Evolutionary conservation across 2,329 filamentous ascomycete genomes (phyloP).

Genomic region (Fusarium nelsonii): DNA sequence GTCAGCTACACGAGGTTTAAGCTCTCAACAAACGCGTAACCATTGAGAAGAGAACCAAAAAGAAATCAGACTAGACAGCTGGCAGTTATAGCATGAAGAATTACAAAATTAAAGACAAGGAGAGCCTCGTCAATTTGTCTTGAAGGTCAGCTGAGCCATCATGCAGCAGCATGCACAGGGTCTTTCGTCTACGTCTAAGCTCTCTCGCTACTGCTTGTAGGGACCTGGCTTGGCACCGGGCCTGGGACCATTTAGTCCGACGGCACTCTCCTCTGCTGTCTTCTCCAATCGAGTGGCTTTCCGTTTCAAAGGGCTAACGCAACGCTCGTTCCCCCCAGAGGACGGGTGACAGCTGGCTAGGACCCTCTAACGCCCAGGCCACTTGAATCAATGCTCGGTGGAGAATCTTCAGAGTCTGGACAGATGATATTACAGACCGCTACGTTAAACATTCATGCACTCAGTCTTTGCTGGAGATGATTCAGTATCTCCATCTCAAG

Average conservation of each 20-base stretch:
- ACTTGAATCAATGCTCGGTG: slow-evolving; percentile 7
- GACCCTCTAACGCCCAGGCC: slow-evolving; percentile 17
- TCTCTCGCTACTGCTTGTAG: slow-evolving; percentile 39
- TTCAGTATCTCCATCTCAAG: neutral
- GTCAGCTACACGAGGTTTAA: slow-evolving; percentile 33
- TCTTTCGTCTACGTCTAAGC: neutral
- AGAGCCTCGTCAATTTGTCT: slow-evolving; percentile 16
- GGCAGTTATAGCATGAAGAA: slow-evolving; percentile 9
- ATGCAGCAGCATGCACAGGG: slow-evolving; percentile 2
- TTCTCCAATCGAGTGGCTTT: slow-evolving; percentile 22
- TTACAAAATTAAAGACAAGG: slow-evolving; percentile 13
- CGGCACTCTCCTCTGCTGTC: neutral
- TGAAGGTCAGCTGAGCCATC: slow-evolving; percentile 32
- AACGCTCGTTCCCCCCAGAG: slow-evolving; percentile 1
- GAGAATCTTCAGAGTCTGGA: neutral
- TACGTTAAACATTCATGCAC: neutral
- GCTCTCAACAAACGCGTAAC: neutral
- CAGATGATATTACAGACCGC: slow-evolving; percentile 12
- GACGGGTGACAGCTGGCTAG: slow-evolving; percentile 24
- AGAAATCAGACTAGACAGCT: neutral
- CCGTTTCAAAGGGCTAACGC: slow-evolving; percentile 9
- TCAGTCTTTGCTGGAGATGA: neutral
- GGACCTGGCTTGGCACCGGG: slow-evolving; percentile 6
- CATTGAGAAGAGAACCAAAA: neutral
- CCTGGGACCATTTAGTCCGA: slow-evolving; percentile 18